These are phyloP conservation scores for Suillus plorans DNA, from an alignment of 768 basidiomycete species.

Conservation along the genomic window DNA sequence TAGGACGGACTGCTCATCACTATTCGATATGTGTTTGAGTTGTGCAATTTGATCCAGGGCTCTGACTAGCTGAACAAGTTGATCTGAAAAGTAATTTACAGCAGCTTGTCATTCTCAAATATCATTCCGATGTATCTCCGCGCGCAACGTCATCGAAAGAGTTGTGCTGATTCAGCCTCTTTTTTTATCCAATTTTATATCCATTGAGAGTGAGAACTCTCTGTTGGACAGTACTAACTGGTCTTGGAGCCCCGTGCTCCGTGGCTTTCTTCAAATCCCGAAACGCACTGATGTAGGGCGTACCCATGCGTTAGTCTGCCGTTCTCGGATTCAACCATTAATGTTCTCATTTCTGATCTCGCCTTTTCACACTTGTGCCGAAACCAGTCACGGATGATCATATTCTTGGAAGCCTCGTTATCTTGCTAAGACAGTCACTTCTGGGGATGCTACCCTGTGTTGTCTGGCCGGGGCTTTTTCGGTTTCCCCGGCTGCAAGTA, in stretches of 20 bases:
- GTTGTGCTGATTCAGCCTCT: not conserved
- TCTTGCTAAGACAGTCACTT: slow-evolving; percentile 31
- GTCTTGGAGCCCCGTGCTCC: too few relatives aligned
- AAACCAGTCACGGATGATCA: slow-evolving; percentile 73
- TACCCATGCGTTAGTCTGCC: too few relatives aligned
- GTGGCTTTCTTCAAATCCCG: too few relatives aligned
- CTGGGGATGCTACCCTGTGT: slow-evolving; percentile 61
- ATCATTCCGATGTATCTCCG: not conserved
- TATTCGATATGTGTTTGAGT: not conserved
- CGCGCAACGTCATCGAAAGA: not conserved
- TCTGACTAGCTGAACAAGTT: not conserved
- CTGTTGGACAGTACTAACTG: too few relatives aligned
- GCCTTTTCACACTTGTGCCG: slow-evolving; percentile 48
- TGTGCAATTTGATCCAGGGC: not conserved
- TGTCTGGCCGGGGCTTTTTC: slow-evolving; percentile 60
- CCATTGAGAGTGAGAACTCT: too few relatives aligned
- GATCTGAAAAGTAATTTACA: not conserved
- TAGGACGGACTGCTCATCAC: not conserved
- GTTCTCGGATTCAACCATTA: too few relatives aligned
- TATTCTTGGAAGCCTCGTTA: slow-evolving; percentile 43
- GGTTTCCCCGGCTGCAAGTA: slow-evolving; percentile 54
- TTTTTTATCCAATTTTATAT: too few relatives aligned
- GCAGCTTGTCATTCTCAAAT: not conserved
- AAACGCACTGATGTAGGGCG: too few relatives aligned
- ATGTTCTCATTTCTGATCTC: not conserved